Base-by-base conservation (phyloP, 2,329 filamentous ascomycete genomes). In the Fusarium sp. region DNA sequence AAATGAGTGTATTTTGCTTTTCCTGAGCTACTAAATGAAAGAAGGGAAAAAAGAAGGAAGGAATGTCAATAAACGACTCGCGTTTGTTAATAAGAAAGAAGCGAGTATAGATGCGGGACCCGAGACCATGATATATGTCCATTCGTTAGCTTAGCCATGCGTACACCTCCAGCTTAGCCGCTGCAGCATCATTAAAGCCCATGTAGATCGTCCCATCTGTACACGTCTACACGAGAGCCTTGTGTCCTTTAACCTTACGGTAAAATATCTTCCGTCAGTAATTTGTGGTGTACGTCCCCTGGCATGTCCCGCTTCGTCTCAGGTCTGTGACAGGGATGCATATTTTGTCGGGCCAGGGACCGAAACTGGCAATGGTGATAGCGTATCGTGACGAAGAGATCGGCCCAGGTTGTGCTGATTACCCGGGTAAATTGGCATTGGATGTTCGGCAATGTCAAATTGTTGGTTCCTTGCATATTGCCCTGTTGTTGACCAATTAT, bases 261-360 rank as follows among this genome's bases (percentile, higher is more conserved):
- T 35, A 20, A 76, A 77, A 75, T 70, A 66, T 24, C n/a, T 49
- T 78, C 75, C 75, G 66, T 77, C 74, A 74, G 57, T 72, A 66
- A 38, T 59, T 51, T 48, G 61, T 31, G 35, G 26, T 66, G 28
- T 45, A 62, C 42, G 44, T 59, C 70, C 70, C 67, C 52, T 70
- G 66, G 56, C 22, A 56, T 59, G 75, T 75, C 69, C 76, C 76
- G 74, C 63, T 38, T 49, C 62, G 76, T 78, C 75, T 78, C 76
- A 78, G 74, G 75, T 77, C 42, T 49, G 47, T 55, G 49, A 59
- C 67, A 59, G 63, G 74, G 75, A 48, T 75, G 38, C 49, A n/a
- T 38, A 13, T 35, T 24, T 24, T 66, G 15, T 70, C 66, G 67
- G 67, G 59, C 17, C 41, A 44, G 33, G 51, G 22, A 36, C 66